Evolutionary conservation across 2,329 filamentous ascomycete genomes (phyloP).

Genomic region (Hortaea sp.): DNA sequence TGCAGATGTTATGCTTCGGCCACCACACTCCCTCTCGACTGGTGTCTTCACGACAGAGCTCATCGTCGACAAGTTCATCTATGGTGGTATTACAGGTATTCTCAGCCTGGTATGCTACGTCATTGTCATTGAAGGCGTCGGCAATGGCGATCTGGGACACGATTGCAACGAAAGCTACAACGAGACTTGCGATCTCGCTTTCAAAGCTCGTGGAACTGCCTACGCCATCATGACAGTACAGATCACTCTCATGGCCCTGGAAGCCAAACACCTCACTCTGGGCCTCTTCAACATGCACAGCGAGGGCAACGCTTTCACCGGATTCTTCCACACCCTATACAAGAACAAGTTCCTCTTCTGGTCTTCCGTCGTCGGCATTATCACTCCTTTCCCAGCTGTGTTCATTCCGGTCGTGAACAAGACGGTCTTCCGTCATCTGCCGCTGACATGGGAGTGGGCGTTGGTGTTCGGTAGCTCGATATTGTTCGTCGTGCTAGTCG

Average conservation of each 20-base stretch:
- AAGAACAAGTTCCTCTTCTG: conserved; percentile 35
- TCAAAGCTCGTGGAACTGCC: conserved; percentile 35
- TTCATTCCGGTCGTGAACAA: conserved; percentile 37
- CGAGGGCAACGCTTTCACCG: conserved; percentile 17
- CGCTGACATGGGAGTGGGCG: conserved; percentile 38
- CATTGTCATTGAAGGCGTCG: conserved; percentile 35
- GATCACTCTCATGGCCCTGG: conserved; percentile 38
- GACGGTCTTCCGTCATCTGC: conserved; percentile 35
- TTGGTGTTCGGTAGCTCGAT: conserved; percentile 32
- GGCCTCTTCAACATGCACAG: conserved; percentile 36
- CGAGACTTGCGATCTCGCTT: conserved; percentile 31
- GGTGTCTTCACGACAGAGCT: conserved; percentile 38
- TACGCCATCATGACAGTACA: conserved; percentile 36
- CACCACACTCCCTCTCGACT: conserved; percentile 32
- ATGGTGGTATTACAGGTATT: conserved; percentile 36
- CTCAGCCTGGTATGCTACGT: conserved; percentile 36
- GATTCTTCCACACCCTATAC: conserved; percentile 26
- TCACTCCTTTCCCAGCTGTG: conserved; percentile 35
- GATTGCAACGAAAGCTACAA: conserved; percentile 38
- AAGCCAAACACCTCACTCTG: conserved; percentile 37
- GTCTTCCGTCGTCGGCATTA: conserved; percentile 33
- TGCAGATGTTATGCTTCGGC: conserved; percentile 36
- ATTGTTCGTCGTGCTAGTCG: conserved; percentile 32
- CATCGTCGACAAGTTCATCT: conserved; percentile 40
- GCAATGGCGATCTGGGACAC: conserved; percentile 31